A percentile compares a stretch with the other conserved stretches of the same genome.
Evolutionary conservation across 176 grass and related monocot species (phyloP).

Genomic region (Eleusine indica): DNA sequence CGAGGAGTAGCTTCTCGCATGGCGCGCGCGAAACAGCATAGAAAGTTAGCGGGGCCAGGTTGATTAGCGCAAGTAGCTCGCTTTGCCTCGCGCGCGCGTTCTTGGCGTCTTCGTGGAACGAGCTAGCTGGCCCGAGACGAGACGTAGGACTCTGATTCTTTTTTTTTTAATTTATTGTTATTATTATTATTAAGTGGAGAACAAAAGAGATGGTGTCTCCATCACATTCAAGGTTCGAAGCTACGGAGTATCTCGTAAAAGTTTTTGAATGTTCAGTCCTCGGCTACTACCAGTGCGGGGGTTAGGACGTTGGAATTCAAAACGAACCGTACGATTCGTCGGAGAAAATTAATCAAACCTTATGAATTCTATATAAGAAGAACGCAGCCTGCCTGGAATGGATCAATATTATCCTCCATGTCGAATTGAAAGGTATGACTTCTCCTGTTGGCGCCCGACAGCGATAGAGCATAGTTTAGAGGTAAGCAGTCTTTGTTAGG

Average conservation of each 20-base stretch:
- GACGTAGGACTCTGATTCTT: background rate
- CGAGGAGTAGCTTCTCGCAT: conserved; percentile 43
- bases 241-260: conserved; percentile 4
- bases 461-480: background rate
- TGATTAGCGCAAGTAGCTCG: background rate
- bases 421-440: conserved; percentile 3
- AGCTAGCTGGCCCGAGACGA: background rate
- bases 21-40: conserved; percentile 45
- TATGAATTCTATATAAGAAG: background rate
- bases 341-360: background rate
- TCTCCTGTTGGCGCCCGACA: conserved; percentile 1
- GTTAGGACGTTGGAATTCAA: background rate
- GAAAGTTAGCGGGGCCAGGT: conserved; percentile 32
- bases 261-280: conserved; percentile 15
- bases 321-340: background rate
- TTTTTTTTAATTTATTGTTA: background rate
- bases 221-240: background rate
- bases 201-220: background rate
- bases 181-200: background rate
- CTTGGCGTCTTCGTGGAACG: conserved; percentile 51
- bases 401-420: conserved; percentile 2
- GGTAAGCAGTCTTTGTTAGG: background rate
- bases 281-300: too few species aligned
- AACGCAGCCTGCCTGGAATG: background rate
- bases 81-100: conserved; percentile 30